Base-by-base conservation (phyloP, 495 filamentous ascomycete species). In the Hypoxylon lenormandii region DNA sequence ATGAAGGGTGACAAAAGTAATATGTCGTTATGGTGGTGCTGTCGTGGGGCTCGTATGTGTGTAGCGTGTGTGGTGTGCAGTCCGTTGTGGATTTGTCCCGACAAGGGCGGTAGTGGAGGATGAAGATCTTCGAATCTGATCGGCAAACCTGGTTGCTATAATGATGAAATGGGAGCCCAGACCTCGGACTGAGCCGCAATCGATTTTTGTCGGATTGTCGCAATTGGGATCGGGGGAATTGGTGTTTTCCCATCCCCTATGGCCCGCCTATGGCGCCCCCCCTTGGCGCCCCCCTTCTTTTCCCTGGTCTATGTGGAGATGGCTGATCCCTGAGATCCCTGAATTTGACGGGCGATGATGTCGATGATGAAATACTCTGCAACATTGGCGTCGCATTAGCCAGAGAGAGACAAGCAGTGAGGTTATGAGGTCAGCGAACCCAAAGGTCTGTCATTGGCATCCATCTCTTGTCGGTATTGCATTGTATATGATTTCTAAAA, bases 181-280 rank as follows among this genome's bases (percentile, higher is more conserved):
- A 62, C 40, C 62, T 64, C 70, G 73, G 73, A 73, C 70, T 65
- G 70, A 75, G 73, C 73, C 73, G 73, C 73, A 75, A 75, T 75
- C 66, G 73, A 71, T 58, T 73, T 75, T 72, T 72, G 60, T 64
- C 68, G 68, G 50, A 59, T 70, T 57, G 55, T 69, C 70, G 66
- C 57, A 71, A 73, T 71, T 73, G 62, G 65, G 64, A 75, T 75
- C 64, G 73, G 73, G 60, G 70, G 73, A 73, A 69, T 68, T 66
- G 61, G 54, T 66, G 63, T 67, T 73, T 73, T 71, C 70, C 72
- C 70, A 73, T 75, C 52, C 48, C 49, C 36, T 28, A 2, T 10
- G 23, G n/a, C 47, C 21, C 19, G 23, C 5, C 46, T 33, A 1
- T 33, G 10, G 10, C 30, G 4, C 30, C 30, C 30, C 6, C 10